Conservation (phyloP, 768 basidiomycete genomes). For the Termitomyces sp. region DNA sequence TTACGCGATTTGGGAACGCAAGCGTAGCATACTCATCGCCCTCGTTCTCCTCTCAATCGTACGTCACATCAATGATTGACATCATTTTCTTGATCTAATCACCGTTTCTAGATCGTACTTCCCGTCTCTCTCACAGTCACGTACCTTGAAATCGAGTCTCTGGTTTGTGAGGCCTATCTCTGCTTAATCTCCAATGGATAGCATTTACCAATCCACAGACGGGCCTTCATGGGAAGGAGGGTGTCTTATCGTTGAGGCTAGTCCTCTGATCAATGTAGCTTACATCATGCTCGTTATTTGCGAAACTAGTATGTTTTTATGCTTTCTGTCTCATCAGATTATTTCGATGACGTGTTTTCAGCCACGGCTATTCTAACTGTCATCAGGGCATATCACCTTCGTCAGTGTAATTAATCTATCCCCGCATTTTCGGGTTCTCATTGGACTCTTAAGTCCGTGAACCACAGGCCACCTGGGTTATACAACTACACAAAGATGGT, state of each 20-base stretch:
- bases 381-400: conserved; percentile 29
- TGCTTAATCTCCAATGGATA: background rate
- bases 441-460: conserved; percentile 21
- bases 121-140: conserved; percentile 25
- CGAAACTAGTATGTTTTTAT: conserved; percentile 31
- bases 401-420: conserved; percentile 20
- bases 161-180: conserved; percentile 22
- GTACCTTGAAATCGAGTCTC: conserved; percentile 25
- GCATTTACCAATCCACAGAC: background rate
- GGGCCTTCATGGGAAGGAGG: conserved; percentile 14
- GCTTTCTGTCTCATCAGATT: background rate
- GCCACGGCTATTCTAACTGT: conserved; percentile 32
- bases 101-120: conserved; percentile 20
- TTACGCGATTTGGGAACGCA: conserved; percentile 38
- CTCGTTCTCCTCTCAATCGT: conserved; percentile 22
- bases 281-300: conserved; percentile 31
- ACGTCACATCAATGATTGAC: conserved; percentile 1
- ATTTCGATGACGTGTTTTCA: conserved; percentile 10
- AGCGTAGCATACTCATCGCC: conserved; percentile 24
- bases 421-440: background rate
- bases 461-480: conserved; percentile 28
- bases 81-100: background rate
- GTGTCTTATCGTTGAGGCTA: conserved; percentile 26
- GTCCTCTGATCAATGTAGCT: conserved; percentile 29
- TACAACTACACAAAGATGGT: conserved; percentile 36